Base-by-base conservation (phyloP, 2,329 filamentous ascomycete genomes). In the Huntiella savannae region DNA sequence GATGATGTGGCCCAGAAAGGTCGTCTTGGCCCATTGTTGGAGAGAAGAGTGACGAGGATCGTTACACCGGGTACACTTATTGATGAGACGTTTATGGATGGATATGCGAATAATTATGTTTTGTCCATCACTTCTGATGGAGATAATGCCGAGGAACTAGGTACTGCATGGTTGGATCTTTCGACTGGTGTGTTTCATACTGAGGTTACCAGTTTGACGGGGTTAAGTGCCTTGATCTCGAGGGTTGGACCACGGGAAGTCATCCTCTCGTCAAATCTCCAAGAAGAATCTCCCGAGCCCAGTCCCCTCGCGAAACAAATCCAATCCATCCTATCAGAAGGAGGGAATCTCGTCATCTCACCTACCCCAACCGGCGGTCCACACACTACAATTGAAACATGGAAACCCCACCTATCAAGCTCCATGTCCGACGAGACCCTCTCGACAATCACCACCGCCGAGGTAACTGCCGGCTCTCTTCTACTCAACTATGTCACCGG, bases 1-100 rank as follows among this genome's bases (percentile, higher is more conserved):
- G 40, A 41, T 3, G 13, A 28, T 28, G 22, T 10, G 10, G 2
- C 71, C 77, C 6, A 28, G 8, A 28, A 28, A 28, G 8, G 22
- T 3, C 22, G 22, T 10, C 22, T 28, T 28, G 22, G 22, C 8
- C 22, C 22, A 28, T 7, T 10, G 3, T 7, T 28, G 7, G 22
- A 28, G 58, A 79, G 91, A 19, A 77, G 70, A 54, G 85, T 98
- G 11, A 75, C 83, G 13, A 78, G 91, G 48, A 79, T 98, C 54
- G 77, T 98, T 56, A 96, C 91, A 1, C 86, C 91, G 1, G 91
- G 91, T 15, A 98, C 91, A 1, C 67, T 98, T 46, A 94, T 98
- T 53, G 91, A 98, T 60, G 91, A 98, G 62, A 87, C 86, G 55
- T 98, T 96, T 60, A 86, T 98, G 68, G 84, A 96, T 58, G 84